phyloP scores from a whole-genome alignment of 1,284 basidiomycete genomes.

The Cryptococcus deneoformans region DNA sequence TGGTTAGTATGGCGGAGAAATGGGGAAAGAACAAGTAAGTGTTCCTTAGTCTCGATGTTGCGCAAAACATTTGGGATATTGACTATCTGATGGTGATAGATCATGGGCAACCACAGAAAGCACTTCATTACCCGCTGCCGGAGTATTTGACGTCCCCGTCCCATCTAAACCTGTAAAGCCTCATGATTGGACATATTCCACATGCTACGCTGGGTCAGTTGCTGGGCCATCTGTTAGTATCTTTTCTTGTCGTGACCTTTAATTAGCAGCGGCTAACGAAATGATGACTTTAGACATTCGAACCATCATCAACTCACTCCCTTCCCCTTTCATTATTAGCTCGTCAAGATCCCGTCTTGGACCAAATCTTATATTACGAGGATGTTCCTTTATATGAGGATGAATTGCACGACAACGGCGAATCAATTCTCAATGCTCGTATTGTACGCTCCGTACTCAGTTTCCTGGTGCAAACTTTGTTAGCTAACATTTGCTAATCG shows the following conservation, averaged over 20 bases:
- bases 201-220: constrained; percentile 71
- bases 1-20: constrained; percentile 89
- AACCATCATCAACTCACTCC: constrained; percentile 57
- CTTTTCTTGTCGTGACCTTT: not conserved
- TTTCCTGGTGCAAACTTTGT: not conserved
- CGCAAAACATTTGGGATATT: not conserved
- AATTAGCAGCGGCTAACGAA: not conserved
- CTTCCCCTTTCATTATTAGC: constrained; percentile 81
- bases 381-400: constrained; percentile 91
- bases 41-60: not conserved
- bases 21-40: constrained; percentile 83
- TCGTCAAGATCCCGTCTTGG: constrained; percentile 69
- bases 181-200: constrained; percentile 99
- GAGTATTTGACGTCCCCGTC: constrained; percentile 58
- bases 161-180: constrained; percentile 76
- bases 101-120: constrained; percentile 1
- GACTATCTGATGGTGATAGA: not conserved
- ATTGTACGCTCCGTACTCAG: constrained; percentile 61
- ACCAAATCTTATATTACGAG: constrained; percentile 81
- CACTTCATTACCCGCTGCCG: constrained; percentile 29
- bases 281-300: constrained; percentile 45
- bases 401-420: constrained; percentile 91
- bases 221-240: constrained; percentile 26
- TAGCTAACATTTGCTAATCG: not conserved
- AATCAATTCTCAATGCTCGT: constrained; percentile 73